Percentiles rank a stretch among this genome's conserved stretches.
phyloP scores from a whole-genome alignment of 2,329 filamentous ascomycete genomes.

The Shiraia sp. region DNA sequence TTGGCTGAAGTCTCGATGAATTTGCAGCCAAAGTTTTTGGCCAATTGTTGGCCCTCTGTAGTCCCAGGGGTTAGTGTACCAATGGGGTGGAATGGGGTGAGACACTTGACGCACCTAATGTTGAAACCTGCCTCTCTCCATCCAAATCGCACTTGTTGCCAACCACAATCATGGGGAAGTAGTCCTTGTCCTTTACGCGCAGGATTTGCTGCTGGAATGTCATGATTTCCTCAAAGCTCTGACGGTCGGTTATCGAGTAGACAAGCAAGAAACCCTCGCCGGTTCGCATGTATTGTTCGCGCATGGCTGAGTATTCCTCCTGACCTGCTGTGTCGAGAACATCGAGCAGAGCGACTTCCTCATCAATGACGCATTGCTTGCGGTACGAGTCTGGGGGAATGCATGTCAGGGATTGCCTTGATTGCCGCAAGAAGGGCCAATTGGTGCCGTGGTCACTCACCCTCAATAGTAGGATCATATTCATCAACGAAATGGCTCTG shows the following conservation, averaged over 20 bases:
- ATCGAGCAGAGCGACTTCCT: slow-evolving; percentile 95
- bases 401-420: slow-evolving; percentile 1
- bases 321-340: slow-evolving; percentile 98
- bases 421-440: neutral
- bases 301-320: slow-evolving; percentile 99
- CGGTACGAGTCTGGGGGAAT: slow-evolving; percentile 83
- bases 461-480: slow-evolving; percentile 99
- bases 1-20: slow-evolving; percentile 99
- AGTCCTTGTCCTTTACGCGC: slow-evolving; percentile 98
- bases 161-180: slow-evolving; percentile 98
- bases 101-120: slow-evolving; percentile 71
- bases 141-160: slow-evolving; percentile 99
- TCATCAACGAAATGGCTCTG: slow-evolving; percentile 97
- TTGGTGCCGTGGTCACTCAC: slow-evolving; percentile 56
- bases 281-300: slow-evolving; percentile 99
- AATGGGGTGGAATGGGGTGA: slow-evolving; percentile 6
- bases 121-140: slow-evolving; percentile 84
- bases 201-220: slow-evolving; percentile 99
- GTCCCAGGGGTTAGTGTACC: slow-evolving; percentile 20
- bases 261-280: slow-evolving; percentile 97
- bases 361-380: slow-evolving; percentile 99
- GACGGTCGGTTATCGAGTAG: slow-evolving; percentile 96
- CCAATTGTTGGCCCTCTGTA: slow-evolving; percentile 85
- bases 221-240: slow-evolving; percentile 97
- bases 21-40: slow-evolving; percentile 88